Evolutionary conservation across 768 basidiomycete species (phyloP), one percentile per base, ranked within the genome.

Genomic region (Collybia sordida): DNA sequence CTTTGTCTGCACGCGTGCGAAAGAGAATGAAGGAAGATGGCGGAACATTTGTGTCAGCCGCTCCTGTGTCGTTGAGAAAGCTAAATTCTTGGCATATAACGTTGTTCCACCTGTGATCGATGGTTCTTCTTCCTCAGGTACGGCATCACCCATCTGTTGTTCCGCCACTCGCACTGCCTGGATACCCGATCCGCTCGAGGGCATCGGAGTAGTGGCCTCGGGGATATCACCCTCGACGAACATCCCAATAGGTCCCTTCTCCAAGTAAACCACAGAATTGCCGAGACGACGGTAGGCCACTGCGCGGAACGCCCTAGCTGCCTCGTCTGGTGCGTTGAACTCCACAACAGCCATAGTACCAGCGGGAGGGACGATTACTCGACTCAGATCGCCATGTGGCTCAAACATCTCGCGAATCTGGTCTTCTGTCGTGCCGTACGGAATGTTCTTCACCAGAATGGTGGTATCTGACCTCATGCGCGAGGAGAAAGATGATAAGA

Each of bases 391-490:
- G 3, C 94, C 94, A 58, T 93, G 86, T 0, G 79, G 74, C 45
- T 82, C 79, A 59, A 98, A 94, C 42, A 98, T 65, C 51, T 85
- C 85, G 19, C 80, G 80, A n/a, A 98, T 82, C 54, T 91, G 82
- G 15, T 82, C 78, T 0, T 73, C 67, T 0, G 86, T 81, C 2
- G 94, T 96, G 5, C 90, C 93, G 60, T 89, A 96, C 0, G 97
- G 96, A 39, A 99, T 93, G 69, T 98, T 98, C 73, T 98, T 98
- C 54, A 98, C 89, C 15, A 99, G 79, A 53, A 98, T 85, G 27
- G 78, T 83, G 0, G 90, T 95, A 58, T 88, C 83, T 0, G 93
- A 95, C 12, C 82, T 77, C 3, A 70, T 71, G 11, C 67, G 68
- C 1, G 77, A 68, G 3, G 76, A 72, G 55, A 89, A 85, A 0